These are phyloP conservation scores for Salix brachista DNA, from an alignment of 345 rosid species.

Conservation along the genomic window DNA sequence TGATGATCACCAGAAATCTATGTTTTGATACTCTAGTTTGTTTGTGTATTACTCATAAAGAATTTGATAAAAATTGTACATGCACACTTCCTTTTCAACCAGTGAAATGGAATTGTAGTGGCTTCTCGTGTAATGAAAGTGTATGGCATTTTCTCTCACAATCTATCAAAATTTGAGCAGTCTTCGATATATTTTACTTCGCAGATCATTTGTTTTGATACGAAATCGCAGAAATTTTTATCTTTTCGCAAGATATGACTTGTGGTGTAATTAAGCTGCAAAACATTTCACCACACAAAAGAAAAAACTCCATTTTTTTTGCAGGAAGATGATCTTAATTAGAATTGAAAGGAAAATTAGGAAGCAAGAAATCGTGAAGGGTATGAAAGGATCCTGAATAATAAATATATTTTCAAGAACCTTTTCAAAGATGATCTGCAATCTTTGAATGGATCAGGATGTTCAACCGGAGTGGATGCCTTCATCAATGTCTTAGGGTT, in stretches of 20 bases:
- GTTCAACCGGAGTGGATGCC: neutral
- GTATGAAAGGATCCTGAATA: neutral
- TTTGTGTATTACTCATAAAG: constrained; percentile 7
- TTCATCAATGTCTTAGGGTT: neutral
- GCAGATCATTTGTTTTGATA: neutral
- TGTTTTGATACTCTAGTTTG: neutral
- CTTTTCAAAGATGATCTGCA: no score
- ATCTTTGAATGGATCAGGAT: neutral
- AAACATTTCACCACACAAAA: neutral
- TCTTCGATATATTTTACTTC: neutral
- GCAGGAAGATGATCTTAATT: no score
- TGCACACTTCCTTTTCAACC: constrained; percentile 18
- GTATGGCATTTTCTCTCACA: neutral
- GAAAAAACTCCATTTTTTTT: neutral
- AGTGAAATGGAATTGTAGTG: constrained; percentile 19
- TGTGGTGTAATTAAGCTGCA: neutral
- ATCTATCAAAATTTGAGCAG: neutral
- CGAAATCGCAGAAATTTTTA: neutral
- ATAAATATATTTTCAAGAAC: neutral
- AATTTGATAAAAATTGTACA: constrained; percentile 24
- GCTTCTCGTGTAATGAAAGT: constrained; percentile 21
- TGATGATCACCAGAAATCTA: constrained; percentile 17
- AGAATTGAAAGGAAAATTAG: neutral
- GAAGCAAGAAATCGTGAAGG: neutral
- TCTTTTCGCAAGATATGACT: neutral